A percentile compares a stretch with the other conserved stretches of the same genome.
phyloP scores from a whole-genome alignment of 2,329 filamentous ascomycete genomes.

The Penicillium glabrum region DNA sequence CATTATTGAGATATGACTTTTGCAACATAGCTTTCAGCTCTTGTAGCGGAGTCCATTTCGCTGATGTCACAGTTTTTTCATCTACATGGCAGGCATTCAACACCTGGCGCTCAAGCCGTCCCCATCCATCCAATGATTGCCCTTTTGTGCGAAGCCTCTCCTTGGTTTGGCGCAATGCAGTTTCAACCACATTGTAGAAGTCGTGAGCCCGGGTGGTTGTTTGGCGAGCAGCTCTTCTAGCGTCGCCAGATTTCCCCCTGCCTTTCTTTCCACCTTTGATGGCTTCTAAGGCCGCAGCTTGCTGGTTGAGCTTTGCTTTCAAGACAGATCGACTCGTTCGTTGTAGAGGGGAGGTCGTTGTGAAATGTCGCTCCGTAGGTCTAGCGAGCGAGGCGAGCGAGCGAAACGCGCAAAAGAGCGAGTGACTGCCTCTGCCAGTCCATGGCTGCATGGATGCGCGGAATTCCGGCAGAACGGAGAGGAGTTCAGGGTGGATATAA shows the following conservation, averaged over 20 bases:
- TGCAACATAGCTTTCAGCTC: conserved; percentile 47
- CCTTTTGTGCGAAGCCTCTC: conserved; percentile 15
- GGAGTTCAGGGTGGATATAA: background rate
- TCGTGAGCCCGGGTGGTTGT: conserved; percentile 20
- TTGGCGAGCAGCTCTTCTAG: background rate
- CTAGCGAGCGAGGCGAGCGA: conserved; percentile 27
- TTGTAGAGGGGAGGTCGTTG: conserved; percentile 29
- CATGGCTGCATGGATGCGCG: conserved; percentile 40
- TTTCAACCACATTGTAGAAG: conserved; percentile 29
- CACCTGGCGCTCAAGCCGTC: conserved; percentile 32
- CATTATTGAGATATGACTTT: conserved; percentile 58
- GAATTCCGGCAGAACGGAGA: background rate
- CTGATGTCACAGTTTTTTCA: conserved; percentile 6
- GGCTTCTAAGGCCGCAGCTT: background rate
- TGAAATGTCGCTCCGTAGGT: conserved; percentile 30
- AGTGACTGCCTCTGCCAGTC: conserved; percentile 35
- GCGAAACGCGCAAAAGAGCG: conserved; percentile 44
- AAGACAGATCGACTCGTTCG: conserved; percentile 17
- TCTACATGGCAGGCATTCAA: conserved; percentile 32
- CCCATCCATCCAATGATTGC: conserved; percentile 24
- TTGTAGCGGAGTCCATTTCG: conserved; percentile 20
- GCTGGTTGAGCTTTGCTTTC: conserved; percentile 7
- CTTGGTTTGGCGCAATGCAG: conserved; percentile 27
- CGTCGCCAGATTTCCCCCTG: background rate
- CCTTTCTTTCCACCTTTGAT: background rate